These are phyloP conservation scores for Tulasnella sp. DNA, from an alignment of 768 basidiomycete genomes.

Conservation along the genomic window DNA sequence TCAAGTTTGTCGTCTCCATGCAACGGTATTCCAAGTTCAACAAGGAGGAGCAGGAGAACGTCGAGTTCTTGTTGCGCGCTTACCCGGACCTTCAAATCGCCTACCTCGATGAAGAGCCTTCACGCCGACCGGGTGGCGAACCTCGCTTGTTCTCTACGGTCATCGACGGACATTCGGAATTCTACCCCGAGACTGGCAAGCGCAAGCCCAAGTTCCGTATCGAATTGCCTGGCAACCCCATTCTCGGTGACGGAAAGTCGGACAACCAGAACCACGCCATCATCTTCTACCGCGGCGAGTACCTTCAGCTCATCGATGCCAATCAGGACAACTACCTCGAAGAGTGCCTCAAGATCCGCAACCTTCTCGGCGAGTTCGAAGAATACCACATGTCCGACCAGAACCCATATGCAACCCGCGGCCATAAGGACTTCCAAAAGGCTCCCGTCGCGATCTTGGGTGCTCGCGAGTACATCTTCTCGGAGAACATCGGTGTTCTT, in stretches of 20 bases:
- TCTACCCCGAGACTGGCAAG: slow-evolving; percentile 80
- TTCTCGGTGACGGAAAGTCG: slow-evolving; percentile 97
- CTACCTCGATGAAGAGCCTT: slow-evolving; percentile 93
- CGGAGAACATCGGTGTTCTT: slow-evolving; percentile 97
- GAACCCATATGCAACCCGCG: slow-evolving; percentile 88
- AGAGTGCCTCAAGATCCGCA: slow-evolving; percentile 98
- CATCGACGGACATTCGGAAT: slow-evolving; percentile 97
- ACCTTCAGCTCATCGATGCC: slow-evolving; percentile 97
- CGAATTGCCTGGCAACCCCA: slow-evolving; percentile 96
- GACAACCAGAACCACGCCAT: slow-evolving; percentile 99
- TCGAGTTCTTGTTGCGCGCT: slow-evolving; percentile 92
- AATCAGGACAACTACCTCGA: slow-evolving; percentile 99
- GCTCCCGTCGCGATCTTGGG: slow-evolving; percentile 95
- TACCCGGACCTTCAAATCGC: slow-evolving; percentile 99
- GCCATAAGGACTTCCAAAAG: slow-evolving; percentile 79
- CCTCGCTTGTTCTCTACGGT: slow-evolving; percentile 91
- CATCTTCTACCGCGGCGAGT: slow-evolving; percentile 98
- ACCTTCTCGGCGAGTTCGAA: slow-evolving; percentile 96
- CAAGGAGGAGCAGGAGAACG: slow-evolving; percentile 98
- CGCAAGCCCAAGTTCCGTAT: slow-evolving; percentile 96
- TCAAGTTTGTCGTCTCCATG: slow-evolving; percentile 99
- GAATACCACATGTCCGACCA: slow-evolving; percentile 81
- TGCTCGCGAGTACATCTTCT: slow-evolving; percentile 99
- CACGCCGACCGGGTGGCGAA: slow-evolving; percentile 91
- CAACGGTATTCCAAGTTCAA: slow-evolving; percentile 99